Conservation (phyloP, 2,329 filamentous ascomycete genomes). For the Claviceps arundinis region DNA sequence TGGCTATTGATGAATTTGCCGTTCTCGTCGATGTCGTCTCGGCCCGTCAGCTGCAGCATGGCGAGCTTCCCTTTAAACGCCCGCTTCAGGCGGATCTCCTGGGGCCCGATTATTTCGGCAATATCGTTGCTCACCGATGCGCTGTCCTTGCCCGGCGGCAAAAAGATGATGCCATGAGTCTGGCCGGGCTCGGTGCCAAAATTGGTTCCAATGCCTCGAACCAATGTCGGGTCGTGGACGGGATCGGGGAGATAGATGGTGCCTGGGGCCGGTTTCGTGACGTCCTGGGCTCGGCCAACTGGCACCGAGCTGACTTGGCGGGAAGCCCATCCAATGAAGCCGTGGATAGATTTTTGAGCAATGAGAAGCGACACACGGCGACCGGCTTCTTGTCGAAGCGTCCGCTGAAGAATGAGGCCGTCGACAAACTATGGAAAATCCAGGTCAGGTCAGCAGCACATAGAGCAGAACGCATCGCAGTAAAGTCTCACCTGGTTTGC, state of each 20-base stretch:
- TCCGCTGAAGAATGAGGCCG: constrained; percentile 82
- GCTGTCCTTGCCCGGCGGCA: constrained; percentile 69
- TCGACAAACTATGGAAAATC: constrained; percentile 66
- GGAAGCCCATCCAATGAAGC: constrained; percentile 83
- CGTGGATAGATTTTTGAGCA: constrained; percentile 87
- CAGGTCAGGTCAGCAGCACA: neutral
- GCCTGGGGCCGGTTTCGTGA: constrained; percentile 65
- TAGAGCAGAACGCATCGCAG: neutral
- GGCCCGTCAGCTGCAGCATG: constrained; percentile 68
- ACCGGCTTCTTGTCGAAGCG: constrained; percentile 72
- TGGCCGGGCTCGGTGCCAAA: constrained; percentile 63
- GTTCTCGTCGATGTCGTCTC: constrained; percentile 55
- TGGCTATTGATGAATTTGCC: constrained; percentile 47
- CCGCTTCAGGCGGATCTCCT: constrained; percentile 77
- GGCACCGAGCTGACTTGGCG: constrained; percentile 78
- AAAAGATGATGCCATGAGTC: constrained; percentile 69
- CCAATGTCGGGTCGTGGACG: constrained; percentile 65
- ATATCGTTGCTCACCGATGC: constrained; percentile 74
- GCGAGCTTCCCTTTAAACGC: constrained; percentile 68
- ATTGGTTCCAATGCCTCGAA: constrained; percentile 67
- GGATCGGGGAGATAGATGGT: constrained; percentile 83
- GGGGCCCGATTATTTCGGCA: constrained; percentile 61
- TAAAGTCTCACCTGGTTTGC: constrained; percentile 64
- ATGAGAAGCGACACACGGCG: constrained; percentile 87
- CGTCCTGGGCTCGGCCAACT: constrained; percentile 85